These are phyloP conservation scores for Aspergillus sp. DNA, from an alignment of 2,329 filamentous ascomycete genomes.

Conservation along the genomic window DNA sequence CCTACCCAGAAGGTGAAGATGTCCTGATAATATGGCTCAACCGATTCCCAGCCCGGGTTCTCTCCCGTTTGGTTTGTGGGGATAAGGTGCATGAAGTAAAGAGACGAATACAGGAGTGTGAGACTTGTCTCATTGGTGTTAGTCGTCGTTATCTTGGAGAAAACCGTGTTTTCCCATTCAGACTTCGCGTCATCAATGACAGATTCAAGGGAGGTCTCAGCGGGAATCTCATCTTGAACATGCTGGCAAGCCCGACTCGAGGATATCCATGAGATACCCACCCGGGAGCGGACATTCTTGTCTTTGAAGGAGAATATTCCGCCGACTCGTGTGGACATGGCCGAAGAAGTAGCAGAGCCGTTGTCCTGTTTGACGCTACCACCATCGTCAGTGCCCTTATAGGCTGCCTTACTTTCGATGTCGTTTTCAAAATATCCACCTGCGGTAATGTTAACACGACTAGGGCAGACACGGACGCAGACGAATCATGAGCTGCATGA, in stretches of 20 bases:
- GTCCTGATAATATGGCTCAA: slow-evolving; percentile 70
- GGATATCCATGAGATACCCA: slow-evolving; percentile 70
- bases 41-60: slow-evolving; percentile 64
- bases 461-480: too few relatives aligned
- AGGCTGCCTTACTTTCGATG: slow-evolving; percentile 31
- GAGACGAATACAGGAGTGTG: slow-evolving; percentile 63
- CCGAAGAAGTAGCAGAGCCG: slow-evolving; percentile 37
- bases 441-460: slow-evolving; percentile 25
- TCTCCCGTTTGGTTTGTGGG: slow-evolving; percentile 71
- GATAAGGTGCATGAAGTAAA: slow-evolving; percentile 70
- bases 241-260: slow-evolving; percentile 59
- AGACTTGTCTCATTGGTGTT: slow-evolving; percentile 58
- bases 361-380: slow-evolving; percentile 30
- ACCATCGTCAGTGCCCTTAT: slow-evolving; percentile 24
- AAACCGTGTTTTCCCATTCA: slow-evolving; percentile 62
- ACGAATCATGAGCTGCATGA: background rate
- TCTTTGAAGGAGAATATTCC: slow-evolving; percentile 55
- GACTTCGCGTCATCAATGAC: slow-evolving; percentile 51
- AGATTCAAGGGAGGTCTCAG: slow-evolving; percentile 42
- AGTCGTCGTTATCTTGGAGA: slow-evolving; percentile 63
- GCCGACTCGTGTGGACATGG: slow-evolving; percentile 46
- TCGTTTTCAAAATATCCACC: slow-evolving; percentile 60
- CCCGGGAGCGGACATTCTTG: slow-evolving; percentile 53
- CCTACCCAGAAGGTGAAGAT: slow-evolving; percentile 66
- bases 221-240: slow-evolving; percentile 57